Conservation (phyloP, 352 stramenopile species). For the Pythium coloratum region DNA sequence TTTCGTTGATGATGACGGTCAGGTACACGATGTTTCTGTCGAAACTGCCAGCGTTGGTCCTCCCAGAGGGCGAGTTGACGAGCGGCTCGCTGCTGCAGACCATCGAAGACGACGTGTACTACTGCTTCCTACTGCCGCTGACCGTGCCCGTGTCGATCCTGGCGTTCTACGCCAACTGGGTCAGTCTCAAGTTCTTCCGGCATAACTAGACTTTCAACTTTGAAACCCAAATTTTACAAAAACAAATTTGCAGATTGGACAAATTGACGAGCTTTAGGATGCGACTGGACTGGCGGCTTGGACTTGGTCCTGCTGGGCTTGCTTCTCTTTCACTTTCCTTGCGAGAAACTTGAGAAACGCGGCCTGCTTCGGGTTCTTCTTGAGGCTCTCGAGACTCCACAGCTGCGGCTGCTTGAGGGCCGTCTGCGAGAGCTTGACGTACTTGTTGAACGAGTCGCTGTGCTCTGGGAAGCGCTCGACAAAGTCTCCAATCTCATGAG, state of each 20-base stretch:
- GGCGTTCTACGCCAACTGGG: conserved; percentile 80
- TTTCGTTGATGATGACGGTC: background rate
- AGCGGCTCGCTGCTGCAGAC: conserved; percentile 33
- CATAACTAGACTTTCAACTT: conserved; percentile 48
- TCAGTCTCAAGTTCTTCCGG: conserved; percentile 86
- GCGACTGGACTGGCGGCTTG: background rate
- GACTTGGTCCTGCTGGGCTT: conserved; percentile 10
- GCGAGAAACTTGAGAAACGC: conserved; percentile 65
- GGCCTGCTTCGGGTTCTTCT: conserved; percentile 60
- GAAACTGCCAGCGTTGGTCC: conserved; percentile 38
- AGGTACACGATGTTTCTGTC: conserved; percentile 81
- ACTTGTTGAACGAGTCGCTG: conserved; percentile 66
- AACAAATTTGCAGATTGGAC: too few relatives aligned
- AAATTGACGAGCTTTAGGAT: background rate
- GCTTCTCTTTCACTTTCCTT: conserved; percentile 57
- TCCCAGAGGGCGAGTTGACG: conserved; percentile 1
- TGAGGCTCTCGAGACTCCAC: conserved; percentile 59
- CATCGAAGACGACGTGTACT: conserved; percentile 72
- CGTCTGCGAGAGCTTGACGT: conserved; percentile 71
- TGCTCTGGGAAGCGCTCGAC: conserved; percentile 66
- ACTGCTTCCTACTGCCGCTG: conserved; percentile 75
- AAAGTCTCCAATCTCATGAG: conserved; percentile 60
- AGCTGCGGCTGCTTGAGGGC: conserved; percentile 44
- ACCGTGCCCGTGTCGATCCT: conserved; percentile 79
- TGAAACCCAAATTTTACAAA: background rate